Conservation (phyloP, 2,329 filamentous ascomycete genomes). For the Kalaharituber pfeilii region DNA sequence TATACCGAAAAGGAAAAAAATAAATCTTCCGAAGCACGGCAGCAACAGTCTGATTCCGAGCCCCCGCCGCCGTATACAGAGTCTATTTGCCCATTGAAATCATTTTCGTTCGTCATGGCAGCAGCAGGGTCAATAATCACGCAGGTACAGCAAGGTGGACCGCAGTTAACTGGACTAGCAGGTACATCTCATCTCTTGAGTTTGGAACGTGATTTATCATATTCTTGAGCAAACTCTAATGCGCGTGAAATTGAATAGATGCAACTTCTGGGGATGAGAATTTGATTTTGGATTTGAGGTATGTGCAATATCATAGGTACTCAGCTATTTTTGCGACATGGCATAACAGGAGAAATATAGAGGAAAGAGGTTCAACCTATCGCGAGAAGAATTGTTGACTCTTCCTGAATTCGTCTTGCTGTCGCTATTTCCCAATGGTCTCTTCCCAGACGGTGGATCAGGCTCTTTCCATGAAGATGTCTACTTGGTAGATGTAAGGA, state of each 20-base stretch:
- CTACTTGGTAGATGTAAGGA: constrained; percentile 88
- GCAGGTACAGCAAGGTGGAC: constrained; percentile 87
- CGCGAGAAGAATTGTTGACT: constrained; percentile 83
- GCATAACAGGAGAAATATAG: constrained; percentile 33
- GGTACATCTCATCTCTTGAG: constrained; percentile 40
- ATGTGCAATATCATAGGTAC: constrained; percentile 27
- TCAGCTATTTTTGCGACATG: constrained; percentile 20
- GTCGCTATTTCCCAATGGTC: constrained; percentile 95
- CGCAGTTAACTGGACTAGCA: constrained; percentile 76
- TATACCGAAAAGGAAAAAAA: constrained; percentile 13
- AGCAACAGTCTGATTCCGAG: constrained; percentile 50
- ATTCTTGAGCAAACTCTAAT: too few relatives aligned
- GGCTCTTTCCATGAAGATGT: constrained; percentile 86
- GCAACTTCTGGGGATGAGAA: constrained; percentile 62
- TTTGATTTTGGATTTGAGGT: constrained; percentile 88
- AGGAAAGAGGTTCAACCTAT: constrained; percentile 83
- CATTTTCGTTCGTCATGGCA: constrained; percentile 95
- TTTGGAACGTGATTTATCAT: too few relatives aligned
- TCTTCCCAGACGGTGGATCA: constrained; percentile 77
- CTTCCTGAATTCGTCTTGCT: constrained; percentile 92
- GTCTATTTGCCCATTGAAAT: constrained; percentile 76
- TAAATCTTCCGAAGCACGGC: constrained; percentile 8
- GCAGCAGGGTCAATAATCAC: constrained; percentile 98
- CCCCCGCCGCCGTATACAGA: constrained; percentile 93
- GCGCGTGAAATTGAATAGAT: constrained; percentile 10